phyloP scores from a whole-genome alignment of 176 grass and related monocot genomes.

The Aegilops longissima region DNA sequence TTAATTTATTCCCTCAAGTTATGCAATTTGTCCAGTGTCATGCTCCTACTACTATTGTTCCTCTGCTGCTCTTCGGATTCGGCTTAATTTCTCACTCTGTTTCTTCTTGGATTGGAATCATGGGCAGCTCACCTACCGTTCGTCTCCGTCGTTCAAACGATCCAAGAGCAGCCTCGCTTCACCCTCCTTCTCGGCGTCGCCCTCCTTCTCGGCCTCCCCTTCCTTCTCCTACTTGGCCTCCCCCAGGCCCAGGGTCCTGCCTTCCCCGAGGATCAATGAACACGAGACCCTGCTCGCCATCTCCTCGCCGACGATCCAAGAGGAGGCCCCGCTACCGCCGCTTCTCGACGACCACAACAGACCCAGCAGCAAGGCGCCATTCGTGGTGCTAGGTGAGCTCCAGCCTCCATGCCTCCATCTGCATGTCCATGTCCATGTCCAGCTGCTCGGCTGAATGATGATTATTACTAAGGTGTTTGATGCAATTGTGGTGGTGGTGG shows the following conservation, averaged over 20 bases:
- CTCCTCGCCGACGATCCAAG: not conserved
- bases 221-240: not conserved
- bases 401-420: not conserved
- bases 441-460: too few species aligned
- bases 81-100: not conserved
- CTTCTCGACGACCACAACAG: slow-evolving; percentile 4
- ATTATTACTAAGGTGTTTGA: too few species aligned
- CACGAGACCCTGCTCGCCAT: not conserved
- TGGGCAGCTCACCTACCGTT: too few species aligned
- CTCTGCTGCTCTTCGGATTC: not conserved
- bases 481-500: not conserved
- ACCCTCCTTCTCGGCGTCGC: too few species aligned
- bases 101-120: too few species aligned
- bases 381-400: slow-evolving; percentile 21
- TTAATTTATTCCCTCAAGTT: not conserved
- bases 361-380: slow-evolving; percentile 18
- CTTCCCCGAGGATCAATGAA: not conserved
- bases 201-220: too few species aligned
- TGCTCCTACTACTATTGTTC: not conserved
- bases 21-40: not conserved
- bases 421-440: too few species aligned
- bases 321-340: not conserved
- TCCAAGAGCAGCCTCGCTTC: too few species aligned
- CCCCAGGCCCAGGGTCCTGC: not conserved
- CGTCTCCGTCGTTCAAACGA: too few species aligned